Percentiles rank a stretch among this genome's conserved stretches.
Conservation (phyloP, 257 asterid species). For the Rubia yunnanensis region DNA sequence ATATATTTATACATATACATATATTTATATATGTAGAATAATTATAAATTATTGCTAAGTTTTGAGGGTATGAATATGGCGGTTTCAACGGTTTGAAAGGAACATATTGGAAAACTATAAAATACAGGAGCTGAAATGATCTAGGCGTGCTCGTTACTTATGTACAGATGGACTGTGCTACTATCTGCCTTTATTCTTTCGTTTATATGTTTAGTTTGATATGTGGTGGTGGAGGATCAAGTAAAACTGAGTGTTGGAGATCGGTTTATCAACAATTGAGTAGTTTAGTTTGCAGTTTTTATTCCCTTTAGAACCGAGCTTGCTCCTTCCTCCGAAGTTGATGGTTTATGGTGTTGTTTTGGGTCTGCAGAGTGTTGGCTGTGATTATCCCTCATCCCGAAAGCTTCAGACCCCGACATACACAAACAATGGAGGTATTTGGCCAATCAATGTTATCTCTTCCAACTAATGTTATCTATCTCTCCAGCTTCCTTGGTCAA, state of each 20-base stretch:
- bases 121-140: not conserved
- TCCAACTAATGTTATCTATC: conserved; percentile 76
- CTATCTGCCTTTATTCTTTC: not conserved
- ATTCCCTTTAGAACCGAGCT: conserved; percentile 3
- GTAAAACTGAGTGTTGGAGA: not conserved
- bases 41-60: no score
- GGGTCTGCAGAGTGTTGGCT: conserved; percentile 60
- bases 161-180: no score
- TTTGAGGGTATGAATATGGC: not conserved
- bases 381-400: conserved; percentile 9
- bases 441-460: conserved; percentile 76
- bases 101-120: not conserved
- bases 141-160: not conserved
- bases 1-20: no score
- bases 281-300: conserved; percentile 2
- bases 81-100: not conserved
- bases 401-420: conserved; percentile 13
- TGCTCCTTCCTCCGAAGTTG: conserved; percentile 32
- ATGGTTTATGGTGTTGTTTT: conserved; percentile 32
- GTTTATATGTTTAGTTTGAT: not conserved
- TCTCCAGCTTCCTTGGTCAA: conserved; percentile 95
- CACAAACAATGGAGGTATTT: conserved; percentile 74
- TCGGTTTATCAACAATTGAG: not conserved
- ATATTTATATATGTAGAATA: no score
- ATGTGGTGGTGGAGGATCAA: not conserved